Conservation (phyloP, 2,329 filamentous ascomycete genomes). For the Orbilia blumenaviensis region DNA sequence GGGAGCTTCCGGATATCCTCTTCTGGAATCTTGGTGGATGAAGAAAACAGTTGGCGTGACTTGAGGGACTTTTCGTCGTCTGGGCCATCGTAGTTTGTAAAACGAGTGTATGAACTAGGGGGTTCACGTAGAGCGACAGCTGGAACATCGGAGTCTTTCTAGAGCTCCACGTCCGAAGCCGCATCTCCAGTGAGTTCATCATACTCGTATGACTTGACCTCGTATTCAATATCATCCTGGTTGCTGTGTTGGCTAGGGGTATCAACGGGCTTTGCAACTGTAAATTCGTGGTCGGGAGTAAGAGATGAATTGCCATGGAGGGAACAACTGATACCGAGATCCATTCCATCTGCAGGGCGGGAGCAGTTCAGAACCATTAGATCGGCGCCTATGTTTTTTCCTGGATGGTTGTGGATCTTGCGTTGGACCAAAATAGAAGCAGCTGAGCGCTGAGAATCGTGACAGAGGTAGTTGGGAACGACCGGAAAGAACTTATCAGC, state of each 20-base stretch:
- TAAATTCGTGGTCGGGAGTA: neutral
- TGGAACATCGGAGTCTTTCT: neutral
- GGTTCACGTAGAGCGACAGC: neutral
- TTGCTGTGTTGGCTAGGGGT: neutral
- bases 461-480: neutral
- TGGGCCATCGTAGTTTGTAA: no score
- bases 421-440: neutral
- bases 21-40: neutral
- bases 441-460: neutral
- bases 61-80: no score
- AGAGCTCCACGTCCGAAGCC: neutral
- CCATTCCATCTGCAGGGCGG: neutral
- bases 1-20: neutral
- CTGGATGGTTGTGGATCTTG: neutral
- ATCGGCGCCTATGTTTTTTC: no score
- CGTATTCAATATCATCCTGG: neutral
- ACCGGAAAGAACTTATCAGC: neutral
- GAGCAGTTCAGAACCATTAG: neutral
- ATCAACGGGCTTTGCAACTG: neutral
- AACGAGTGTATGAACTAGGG: neutral
- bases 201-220: neutral
- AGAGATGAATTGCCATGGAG: neutral
- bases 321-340: neutral
- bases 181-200: neutral
- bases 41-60: no score